phyloP scores from a whole-genome alignment of 345 rosid genomes.

The Eucalyptus albens region DNA sequence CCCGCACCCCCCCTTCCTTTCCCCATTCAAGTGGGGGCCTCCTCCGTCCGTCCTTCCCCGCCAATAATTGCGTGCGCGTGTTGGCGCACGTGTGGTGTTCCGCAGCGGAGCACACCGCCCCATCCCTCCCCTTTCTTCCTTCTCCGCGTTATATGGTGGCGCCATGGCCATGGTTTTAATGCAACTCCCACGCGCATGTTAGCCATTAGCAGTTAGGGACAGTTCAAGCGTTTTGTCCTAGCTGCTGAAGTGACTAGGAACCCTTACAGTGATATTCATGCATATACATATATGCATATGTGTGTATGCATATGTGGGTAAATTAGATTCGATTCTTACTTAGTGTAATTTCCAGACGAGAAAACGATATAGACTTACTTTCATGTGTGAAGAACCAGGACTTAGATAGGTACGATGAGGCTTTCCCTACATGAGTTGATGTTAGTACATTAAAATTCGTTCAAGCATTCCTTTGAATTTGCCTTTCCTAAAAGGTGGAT shows the following conservation, averaged over 20 bases:
- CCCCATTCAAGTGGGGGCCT: no score
- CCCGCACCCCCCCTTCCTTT: background rate
- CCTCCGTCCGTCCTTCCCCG: background rate
- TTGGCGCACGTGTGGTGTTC: conserved; percentile 32
- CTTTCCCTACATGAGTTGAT: accelerated
- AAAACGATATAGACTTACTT: background rate
- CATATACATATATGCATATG: background rate
- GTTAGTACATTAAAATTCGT: background rate
- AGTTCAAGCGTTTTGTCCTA: background rate
- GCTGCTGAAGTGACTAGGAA: background rate
- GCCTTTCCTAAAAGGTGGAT: background rate
- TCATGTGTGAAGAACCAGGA: accelerated
- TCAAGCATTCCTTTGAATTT: accelerated
- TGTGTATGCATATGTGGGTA: accelerated
- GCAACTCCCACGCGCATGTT: background rate
- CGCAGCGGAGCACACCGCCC: background rate
- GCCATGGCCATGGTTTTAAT: background rate
- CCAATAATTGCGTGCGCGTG: conserved; percentile 18
- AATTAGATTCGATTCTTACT: background rate
- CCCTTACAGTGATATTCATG: background rate
- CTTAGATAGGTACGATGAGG: accelerated
- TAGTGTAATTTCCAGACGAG: accelerated
- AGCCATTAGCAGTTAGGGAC: background rate
- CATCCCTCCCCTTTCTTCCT: background rate
- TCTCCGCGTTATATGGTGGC: background rate